Conservation (phyloP, 2,329 filamentous ascomycete genomes). For the Fusarium sp. region DNA sequence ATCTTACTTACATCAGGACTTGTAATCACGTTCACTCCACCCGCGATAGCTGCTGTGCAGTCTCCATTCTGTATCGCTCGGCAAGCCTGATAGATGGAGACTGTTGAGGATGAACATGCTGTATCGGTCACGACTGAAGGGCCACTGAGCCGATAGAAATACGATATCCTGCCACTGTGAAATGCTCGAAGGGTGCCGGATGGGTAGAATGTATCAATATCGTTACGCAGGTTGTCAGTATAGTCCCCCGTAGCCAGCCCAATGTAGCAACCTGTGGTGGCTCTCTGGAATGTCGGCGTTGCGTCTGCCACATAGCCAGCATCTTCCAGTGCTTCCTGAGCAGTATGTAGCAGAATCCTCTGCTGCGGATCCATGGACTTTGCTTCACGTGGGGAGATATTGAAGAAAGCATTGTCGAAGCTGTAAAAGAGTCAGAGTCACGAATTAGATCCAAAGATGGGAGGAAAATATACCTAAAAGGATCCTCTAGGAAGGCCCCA, state of each 20-base stretch:
- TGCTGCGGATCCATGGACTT: slow-evolving; percentile 9
- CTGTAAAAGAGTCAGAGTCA: neutral
- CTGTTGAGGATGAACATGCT: slow-evolving; percentile 3
- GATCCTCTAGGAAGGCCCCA: slow-evolving; percentile 6
- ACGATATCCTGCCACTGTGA: slow-evolving; percentile 5
- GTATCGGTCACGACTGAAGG: slow-evolving; percentile 5
- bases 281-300: neutral
- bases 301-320: slow-evolving; percentile 6
- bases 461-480: neutral
- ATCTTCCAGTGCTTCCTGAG: slow-evolving; percentile 2
- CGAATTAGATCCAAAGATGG: too few relatives aligned
- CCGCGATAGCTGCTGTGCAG: slow-evolving; percentile 6
- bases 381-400: slow-evolving; percentile 9
- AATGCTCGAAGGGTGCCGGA: slow-evolving; percentile 3
- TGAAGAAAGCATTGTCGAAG: slow-evolving; percentile 13
- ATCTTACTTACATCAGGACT: slow-evolving; percentile 9
- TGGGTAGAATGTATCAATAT: slow-evolving; percentile 5
- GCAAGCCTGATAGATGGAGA: slow-evolving; percentile 7
- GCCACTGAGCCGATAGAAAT: slow-evolving; percentile 8
- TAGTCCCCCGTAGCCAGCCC: slow-evolving; percentile 5
- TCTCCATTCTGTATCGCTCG: slow-evolving; percentile 8
- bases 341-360: neutral
- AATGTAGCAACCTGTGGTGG: neutral
- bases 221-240: neutral
- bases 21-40: slow-evolving; percentile 6